Evolutionary conservation across 768 basidiomycete genomes (phyloP).

Genomic region (Naganishia randhawae): DNA sequence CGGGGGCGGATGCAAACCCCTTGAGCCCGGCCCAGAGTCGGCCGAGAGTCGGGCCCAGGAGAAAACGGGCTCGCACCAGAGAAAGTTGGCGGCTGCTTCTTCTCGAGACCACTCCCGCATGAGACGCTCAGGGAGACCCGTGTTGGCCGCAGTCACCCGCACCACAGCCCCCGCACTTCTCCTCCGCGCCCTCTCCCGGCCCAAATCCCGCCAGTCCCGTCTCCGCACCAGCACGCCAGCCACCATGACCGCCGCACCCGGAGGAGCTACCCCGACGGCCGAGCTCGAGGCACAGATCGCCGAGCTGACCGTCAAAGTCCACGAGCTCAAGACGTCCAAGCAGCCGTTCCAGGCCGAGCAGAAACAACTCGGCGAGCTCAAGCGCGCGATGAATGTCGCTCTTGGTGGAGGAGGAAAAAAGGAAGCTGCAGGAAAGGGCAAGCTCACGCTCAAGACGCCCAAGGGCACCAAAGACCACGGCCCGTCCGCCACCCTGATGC

Average conservation of each 20-base stretch:
- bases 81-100: neutral
- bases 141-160: neutral
- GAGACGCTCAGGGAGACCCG: neutral
- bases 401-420: conserved; percentile 57
- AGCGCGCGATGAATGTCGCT: conserved; percentile 53
- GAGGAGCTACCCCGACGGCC: conserved; percentile 28
- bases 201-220: neutral
- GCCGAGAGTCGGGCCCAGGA: no score
- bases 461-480: conserved; percentile 97
- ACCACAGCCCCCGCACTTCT: neutral
- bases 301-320: conserved; percentile 40
- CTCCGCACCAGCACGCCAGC: neutral
- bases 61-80: no score
- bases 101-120: neutral
- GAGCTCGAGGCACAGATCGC: conserved; percentile 33
- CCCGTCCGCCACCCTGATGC: conserved; percentile 84
- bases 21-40: no score
- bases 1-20: no score
- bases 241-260: conserved; percentile 31
- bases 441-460: conserved; percentile 80
- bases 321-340: conserved; percentile 41
- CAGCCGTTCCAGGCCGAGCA: conserved; percentile 41
- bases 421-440: conserved; percentile 55
- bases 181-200: neutral
- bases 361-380: conserved; percentile 46